Evolutionary conservation across 2,329 filamentous ascomycete species (phyloP), one percentile per base, ranked within the genome.

Genomic region (Tothia fuscella): DNA sequence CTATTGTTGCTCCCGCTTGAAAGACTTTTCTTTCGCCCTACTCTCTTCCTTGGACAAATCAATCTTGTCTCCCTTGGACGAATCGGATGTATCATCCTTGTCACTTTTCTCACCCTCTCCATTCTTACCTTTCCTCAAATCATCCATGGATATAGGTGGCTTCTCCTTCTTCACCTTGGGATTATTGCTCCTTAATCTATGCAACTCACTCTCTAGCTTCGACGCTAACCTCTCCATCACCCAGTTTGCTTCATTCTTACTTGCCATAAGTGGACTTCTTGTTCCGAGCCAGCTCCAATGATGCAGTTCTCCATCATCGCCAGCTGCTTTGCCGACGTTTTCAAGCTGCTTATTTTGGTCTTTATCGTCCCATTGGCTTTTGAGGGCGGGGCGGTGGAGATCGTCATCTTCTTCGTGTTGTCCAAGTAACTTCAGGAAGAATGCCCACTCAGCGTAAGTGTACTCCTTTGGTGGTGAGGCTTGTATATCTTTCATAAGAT

Each of bases 201-300:
- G 60, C 32, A 74, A 54, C 56, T 74, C 68, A 10, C 61, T 56
- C 38, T 72, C 67, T 28, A 88, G 61, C 45, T 62, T 70, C 39
- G 66, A 64, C 46, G 71, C 71, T 39, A 87, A 56, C 46, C 73
- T 67, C 46, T 84, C 76, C 30, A 86, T 56, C 26, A 87, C 74
- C 82, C 82, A 87, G 54, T 84, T 74, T 12, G 75, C 71, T 60
- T 87, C 82, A 43, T 74, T 72, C 52, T 76, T 71, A 36, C 70
- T 69, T 3, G 78, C 74, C 74, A 85, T 79, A 10, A 87, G 64
- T 3, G 82, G 82, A 49, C 76, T 82, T 12, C 72, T 63, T 35
- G 74, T 68, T 0, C 78, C 80, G 2, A 87, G 69, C 82, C 82
- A 88, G 25, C 78, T 83, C 81, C 82, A 86, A 5, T 73, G 77